Evolutionary conservation across 2,329 filamentous ascomycete species (phyloP).

Genomic region (Coniochaeta sp.): DNA sequence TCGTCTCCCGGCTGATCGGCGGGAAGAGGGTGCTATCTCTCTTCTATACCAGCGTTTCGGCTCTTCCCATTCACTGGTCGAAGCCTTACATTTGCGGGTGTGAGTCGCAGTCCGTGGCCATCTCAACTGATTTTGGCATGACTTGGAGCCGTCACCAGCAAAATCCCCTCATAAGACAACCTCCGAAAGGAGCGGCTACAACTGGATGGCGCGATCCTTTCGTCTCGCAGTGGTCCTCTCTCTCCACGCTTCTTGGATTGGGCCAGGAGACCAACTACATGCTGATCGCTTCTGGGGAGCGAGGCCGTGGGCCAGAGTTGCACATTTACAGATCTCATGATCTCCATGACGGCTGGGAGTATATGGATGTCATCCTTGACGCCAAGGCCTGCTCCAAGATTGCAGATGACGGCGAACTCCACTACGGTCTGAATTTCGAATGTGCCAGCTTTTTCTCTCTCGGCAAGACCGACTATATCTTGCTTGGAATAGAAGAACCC

Average conservation of each 20-base stretch:
- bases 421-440: not conserved
- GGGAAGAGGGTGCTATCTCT: not conserved
- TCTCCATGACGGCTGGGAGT: conserved; percentile 11
- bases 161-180: conserved; percentile 12
- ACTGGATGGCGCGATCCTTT: conserved; percentile 19
- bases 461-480: not conserved
- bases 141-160: conserved; percentile 12
- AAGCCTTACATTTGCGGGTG: not conserved
- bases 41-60: not conserved
- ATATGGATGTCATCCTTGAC: conserved; percentile 9
- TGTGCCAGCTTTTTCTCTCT: not conserved
- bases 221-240: conserved; percentile 11
- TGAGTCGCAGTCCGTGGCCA: not conserved
- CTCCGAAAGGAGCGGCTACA: conserved; percentile 12
- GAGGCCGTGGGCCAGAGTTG: conserved; percentile 11
- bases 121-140: not conserved
- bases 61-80: conserved; percentile 1
- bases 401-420: not conserved
- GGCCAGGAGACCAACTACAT: conserved; percentile 24
- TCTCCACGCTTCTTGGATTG: conserved; percentile 11
- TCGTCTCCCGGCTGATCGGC: not conserved
- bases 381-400: not conserved
- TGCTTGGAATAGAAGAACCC: not conserved
- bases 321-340: conserved; percentile 14
- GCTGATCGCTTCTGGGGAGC: conserved; percentile 26